Percentiles rank a stretch among this genome's conserved stretches.
phyloP scores from a whole-genome alignment of 2,329 filamentous ascomycete genomes.

The Metarhizium humberi region DNA sequence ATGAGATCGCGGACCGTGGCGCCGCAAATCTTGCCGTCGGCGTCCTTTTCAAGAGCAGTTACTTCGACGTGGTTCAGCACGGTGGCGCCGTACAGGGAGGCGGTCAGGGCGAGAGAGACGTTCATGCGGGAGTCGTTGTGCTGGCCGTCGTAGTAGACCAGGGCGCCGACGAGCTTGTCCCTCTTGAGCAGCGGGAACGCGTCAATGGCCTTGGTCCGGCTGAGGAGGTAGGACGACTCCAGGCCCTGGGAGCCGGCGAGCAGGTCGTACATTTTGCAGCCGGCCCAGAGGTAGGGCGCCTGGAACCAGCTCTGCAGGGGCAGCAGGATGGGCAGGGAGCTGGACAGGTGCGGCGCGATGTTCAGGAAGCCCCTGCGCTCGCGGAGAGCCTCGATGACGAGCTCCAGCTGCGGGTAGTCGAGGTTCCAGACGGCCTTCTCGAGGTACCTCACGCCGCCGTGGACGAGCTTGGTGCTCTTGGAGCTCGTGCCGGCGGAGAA shows the following conservation, averaged over 20 bases:
- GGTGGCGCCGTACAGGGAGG: constrained; percentile 69
- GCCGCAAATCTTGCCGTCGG: constrained; percentile 57
- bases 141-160: constrained; percentile 81
- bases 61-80: constrained; percentile 77
- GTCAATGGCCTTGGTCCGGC: constrained; percentile 66
- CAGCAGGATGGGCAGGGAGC: constrained; percentile 76
- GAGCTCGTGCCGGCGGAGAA: constrained; percentile 75
- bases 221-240: constrained; percentile 74
- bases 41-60: constrained; percentile 63
- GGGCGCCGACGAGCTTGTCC: constrained; percentile 62
- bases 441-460: constrained; percentile 75
- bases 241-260: constrained; percentile 75
- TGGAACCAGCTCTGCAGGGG: constrained; percentile 79
- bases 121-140: constrained; percentile 89
- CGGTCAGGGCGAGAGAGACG: constrained; percentile 71
- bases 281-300: constrained; percentile 62
- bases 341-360: constrained; percentile 72
- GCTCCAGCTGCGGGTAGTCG: constrained; percentile 72
- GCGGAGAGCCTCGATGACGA: constrained; percentile 73
- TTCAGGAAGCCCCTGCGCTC: constrained; percentile 78
- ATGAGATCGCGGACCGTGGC: constrained; percentile 47
- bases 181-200: constrained; percentile 71
- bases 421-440: constrained; percentile 82
- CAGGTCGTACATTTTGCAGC: constrained; percentile 71
- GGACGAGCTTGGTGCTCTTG: constrained; percentile 81